These are phyloP conservation scores for Limnomonas spitsbergensis DNA, from an alignment of 139 green algal species.

Conservation along the genomic window DNA sequence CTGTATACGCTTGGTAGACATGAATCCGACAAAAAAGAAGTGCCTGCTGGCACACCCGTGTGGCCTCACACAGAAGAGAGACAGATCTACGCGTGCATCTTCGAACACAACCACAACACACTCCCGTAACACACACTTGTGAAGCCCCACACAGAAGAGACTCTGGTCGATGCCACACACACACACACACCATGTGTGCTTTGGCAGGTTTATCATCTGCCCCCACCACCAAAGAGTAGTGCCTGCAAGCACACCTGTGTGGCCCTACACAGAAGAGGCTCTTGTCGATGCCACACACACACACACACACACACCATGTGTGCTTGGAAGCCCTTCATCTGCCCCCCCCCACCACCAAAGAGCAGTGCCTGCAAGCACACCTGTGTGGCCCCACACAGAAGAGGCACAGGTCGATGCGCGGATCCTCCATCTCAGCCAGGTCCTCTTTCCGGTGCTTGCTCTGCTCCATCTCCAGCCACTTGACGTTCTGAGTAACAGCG, in stretches of 20 bases:
- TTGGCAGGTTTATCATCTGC: too few relatives aligned
- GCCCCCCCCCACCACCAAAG: too few relatives aligned
- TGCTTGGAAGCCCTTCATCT: too few relatives aligned
- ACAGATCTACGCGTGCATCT: slow-evolving; percentile 70
- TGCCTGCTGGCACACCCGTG: too few relatives aligned
- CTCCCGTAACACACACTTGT: slow-evolving; percentile 42
- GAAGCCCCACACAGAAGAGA: slow-evolving; percentile 72
- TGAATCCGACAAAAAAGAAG: too few relatives aligned
- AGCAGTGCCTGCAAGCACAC: not conserved
- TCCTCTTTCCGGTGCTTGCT: slow-evolving; percentile 42
- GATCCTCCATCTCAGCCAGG: slow-evolving; percentile 60
- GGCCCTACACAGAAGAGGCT: slow-evolving; percentile 73
- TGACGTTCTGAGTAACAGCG: slow-evolving; percentile 46
- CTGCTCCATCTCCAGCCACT: slow-evolving; percentile 67
- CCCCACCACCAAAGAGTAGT: too few relatives aligned
- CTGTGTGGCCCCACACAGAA: slow-evolving; percentile 75
- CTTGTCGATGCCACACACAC: slow-evolving; percentile 69
- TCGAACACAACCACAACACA: slow-evolving; percentile 52
- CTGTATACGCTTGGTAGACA: too few relatives aligned
- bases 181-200: too few relatives aligned
- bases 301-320: too few relatives aligned
- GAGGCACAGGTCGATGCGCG: slow-evolving; percentile 68
- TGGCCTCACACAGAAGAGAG: slow-evolving; percentile 70
- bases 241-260: too few relatives aligned
- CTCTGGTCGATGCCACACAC: slow-evolving; percentile 71